Evolutionary conservation across 257 asterid species (phyloP).

Genomic region (Verbena officinalis): DNA sequence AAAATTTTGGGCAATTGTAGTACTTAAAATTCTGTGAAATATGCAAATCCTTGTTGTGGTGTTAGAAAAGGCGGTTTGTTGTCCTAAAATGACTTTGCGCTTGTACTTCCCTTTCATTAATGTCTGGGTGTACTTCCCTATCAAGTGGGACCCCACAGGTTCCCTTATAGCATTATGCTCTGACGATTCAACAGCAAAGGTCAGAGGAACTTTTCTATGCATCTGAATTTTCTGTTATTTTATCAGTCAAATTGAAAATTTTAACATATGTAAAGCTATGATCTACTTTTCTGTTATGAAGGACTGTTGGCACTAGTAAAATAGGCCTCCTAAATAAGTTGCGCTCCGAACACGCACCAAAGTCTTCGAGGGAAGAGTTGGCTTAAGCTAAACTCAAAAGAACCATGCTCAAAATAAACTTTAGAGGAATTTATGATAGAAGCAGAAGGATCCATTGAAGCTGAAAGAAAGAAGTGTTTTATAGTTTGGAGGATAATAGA

Average conservation of each 20-base stretch:
- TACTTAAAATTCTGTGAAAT: not conserved
- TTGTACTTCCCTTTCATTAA: not conserved
- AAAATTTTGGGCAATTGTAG: not conserved
- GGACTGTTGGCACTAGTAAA: slow-evolving; percentile 2
- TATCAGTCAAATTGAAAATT: not conserved
- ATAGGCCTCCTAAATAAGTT: too few relatives aligned
- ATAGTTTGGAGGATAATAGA: too few relatives aligned
- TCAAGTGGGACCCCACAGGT: slow-evolving; percentile 87
- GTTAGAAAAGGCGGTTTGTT: not conserved
- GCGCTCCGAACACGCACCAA: too few relatives aligned
- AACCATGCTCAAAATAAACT: too few relatives aligned
- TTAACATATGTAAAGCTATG: not conserved
- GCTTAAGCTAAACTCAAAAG: too few relatives aligned
- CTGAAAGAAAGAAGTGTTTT: too few relatives aligned
- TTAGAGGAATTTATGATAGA: too few relatives aligned
- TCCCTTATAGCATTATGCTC: slow-evolving; percentile 79
- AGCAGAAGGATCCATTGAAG: too few relatives aligned
- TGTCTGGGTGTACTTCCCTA: slow-evolving; percentile 36
- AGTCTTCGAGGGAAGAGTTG: too few relatives aligned
- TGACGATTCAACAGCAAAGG: slow-evolving; percentile 84
- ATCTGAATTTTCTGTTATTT: not conserved
- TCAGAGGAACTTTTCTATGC: slow-evolving; percentile 24
- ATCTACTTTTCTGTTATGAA: not conserved
- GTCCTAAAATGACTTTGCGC: not conserved
- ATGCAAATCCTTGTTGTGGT: slow-evolving; percentile 1